Percentiles rank a stretch among this genome's conserved stretches.
Conservation (phyloP, 371 early-diverging fungal genomes). For the Amoeboaphelidium occidentale region DNA sequence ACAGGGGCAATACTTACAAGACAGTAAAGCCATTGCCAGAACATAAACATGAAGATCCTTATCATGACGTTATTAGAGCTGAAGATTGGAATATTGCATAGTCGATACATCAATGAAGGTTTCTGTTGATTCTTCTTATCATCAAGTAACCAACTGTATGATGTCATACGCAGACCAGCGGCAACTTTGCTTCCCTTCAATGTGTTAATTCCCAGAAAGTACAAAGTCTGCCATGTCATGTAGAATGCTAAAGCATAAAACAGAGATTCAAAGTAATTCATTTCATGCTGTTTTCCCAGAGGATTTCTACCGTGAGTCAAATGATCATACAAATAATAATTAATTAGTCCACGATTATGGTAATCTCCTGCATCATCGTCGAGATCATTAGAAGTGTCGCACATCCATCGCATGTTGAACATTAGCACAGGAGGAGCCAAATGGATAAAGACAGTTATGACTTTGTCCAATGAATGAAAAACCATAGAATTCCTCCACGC, state of each 20-base stretch:
- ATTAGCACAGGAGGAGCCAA: conserved; percentile 34
- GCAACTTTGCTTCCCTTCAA: conserved; percentile 32
- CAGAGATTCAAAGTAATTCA: conserved; percentile 17
- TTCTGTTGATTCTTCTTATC: conserved; percentile 17
- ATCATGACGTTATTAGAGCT: conserved; percentile 24
- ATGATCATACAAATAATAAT: background rate
- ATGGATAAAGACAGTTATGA: conserved; percentile 42
- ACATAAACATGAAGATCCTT: conserved; percentile 34
- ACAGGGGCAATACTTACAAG: conserved; percentile 19
- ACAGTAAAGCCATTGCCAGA: conserved; percentile 30
- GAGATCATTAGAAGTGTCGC: conserved; percentile 5
- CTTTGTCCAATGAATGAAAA: conserved; percentile 43
- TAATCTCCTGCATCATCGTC: background rate
- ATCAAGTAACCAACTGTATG: conserved; percentile 35
- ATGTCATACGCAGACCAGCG: conserved; percentile 28
- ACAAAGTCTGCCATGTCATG: conserved; percentile 34
- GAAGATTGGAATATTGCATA: conserved; percentile 18
- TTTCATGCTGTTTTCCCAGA: background rate
- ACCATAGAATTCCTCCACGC: conserved; percentile 38
- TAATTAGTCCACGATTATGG: background rate
- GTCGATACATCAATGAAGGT: background rate
- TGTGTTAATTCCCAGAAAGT: conserved; percentile 33
- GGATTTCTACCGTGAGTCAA: background rate
- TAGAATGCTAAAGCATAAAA: conserved; percentile 26
- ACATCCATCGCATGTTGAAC: conserved; percentile 32